Percentiles rank a stretch among this genome's conserved stretches.
Conservation (phyloP, 2,329 filamentous ascomycete species). For the Colletotrichum filicis region DNA sequence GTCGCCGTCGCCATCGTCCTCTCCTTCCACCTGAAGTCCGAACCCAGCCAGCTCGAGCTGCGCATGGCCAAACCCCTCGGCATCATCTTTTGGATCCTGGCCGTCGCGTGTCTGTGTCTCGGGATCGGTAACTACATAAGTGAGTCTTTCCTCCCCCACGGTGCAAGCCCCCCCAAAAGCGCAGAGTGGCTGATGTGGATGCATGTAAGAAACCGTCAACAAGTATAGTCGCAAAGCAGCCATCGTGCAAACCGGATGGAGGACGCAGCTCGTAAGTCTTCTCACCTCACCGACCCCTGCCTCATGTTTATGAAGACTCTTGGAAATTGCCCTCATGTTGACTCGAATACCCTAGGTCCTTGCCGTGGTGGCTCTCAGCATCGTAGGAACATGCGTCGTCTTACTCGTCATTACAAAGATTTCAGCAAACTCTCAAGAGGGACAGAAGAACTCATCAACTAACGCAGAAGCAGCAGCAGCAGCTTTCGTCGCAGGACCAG, state of each 20-base stretch:
- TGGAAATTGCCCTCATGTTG: neutral
- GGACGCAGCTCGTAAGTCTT: conserved; percentile 79
- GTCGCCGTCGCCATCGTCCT: conserved; percentile 91
- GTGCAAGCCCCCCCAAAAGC: no score
- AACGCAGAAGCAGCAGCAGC: neutral
- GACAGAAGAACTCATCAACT: neutral
- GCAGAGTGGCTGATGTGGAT: no score
- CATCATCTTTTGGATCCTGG: conserved; percentile 86
- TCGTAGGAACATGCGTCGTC: conserved; percentile 73
- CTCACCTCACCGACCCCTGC: no score
- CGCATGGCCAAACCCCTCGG: conserved; percentile 86
- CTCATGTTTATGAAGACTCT: no score
- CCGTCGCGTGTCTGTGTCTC: conserved; percentile 78
- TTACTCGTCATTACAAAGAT: conserved; percentile 64
- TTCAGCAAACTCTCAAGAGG: neutral
- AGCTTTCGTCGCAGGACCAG: neutral
- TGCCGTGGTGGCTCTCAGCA: conserved; percentile 68
- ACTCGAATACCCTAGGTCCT: conserved; percentile 60
- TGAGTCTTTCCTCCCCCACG: conserved; percentile 46
- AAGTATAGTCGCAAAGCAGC: conserved; percentile 83
- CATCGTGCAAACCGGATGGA: conserved; percentile 93
- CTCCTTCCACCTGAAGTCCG: conserved; percentile 87
- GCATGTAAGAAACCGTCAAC: conserved; percentile 59
- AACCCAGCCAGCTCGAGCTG: conserved; percentile 77
- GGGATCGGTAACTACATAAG: conserved; percentile 90